Evolutionary conservation across 345 rosid species (phyloP).

Genomic region (Moricandia moricandioides): DNA sequence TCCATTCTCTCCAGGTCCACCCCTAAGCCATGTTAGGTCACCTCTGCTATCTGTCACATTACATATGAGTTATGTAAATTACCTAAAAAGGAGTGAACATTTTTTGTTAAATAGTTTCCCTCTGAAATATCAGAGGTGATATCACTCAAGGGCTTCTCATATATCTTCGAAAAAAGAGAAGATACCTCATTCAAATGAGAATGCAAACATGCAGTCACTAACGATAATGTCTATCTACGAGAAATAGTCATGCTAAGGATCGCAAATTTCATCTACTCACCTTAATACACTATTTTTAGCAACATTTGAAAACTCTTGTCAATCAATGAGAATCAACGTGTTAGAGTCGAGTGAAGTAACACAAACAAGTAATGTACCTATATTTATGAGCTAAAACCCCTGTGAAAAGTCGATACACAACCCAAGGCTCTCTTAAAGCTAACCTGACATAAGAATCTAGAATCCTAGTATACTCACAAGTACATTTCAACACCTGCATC

Average conservation of each 20-base stretch:
- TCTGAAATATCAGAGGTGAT: not conserved
- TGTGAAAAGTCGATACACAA: not conserved
- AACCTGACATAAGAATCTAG: not conserved
- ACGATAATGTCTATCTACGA: not conserved
- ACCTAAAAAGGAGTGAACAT: not conserved
- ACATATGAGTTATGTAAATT: not conserved
- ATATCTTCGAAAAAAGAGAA: not conserved
- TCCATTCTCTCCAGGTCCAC: constrained; percentile 58
- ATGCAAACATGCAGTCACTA: not conserved
- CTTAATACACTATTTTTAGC: not conserved
- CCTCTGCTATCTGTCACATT: constrained; percentile 47
- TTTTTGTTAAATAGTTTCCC: not conserved
- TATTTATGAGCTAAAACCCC: not conserved
- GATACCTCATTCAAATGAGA: not conserved
- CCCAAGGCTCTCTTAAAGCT: not conserved
- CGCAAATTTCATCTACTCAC: not conserved
- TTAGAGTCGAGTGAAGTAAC: not conserved
- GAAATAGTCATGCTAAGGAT: not conserved
- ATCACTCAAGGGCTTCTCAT: too few species aligned
- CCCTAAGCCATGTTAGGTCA: constrained; percentile 57
- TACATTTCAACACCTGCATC: not conserved
- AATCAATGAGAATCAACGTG: not conserved
- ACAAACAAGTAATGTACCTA: not conserved
- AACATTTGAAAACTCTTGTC: not conserved
- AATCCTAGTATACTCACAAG: not conserved